phyloP scores from a whole-genome alignment of 495 filamentous ascomycete species.

The Aspergillus indologenus region DNA sequence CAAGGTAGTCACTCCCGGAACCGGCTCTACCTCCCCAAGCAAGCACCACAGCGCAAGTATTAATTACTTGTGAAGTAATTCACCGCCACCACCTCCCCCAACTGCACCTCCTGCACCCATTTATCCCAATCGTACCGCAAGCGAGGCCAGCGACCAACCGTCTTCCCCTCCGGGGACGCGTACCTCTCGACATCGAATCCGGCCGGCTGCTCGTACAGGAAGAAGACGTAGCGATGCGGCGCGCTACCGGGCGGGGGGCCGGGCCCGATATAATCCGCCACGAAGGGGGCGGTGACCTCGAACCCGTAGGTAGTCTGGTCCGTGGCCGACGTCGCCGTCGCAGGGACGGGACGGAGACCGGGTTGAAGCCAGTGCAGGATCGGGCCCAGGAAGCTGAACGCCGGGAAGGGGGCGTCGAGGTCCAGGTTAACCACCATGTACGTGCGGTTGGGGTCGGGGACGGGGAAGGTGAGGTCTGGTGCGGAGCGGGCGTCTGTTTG shows the following conservation, averaged over 20 bases:
- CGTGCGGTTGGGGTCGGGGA: constrained; percentile 18
- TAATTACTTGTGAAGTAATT: constrained; percentile 53
- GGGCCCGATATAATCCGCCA: constrained; percentile 50
- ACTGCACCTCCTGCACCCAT: constrained; percentile 44
- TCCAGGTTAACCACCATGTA: constrained; percentile 51
- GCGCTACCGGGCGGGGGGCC: constrained; percentile 48
- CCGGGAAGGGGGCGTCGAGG: constrained; percentile 52
- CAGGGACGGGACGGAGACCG: constrained; percentile 38
- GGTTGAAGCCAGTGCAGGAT: constrained; percentile 51
- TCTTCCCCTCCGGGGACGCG: constrained; percentile 40
- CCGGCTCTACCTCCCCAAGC: too few relatives aligned
- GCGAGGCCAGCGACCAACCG: constrained; percentile 36
- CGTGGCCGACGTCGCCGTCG: constrained; percentile 10
- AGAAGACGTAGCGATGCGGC: constrained; percentile 56
- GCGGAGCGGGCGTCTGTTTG: constrained; percentile 30
- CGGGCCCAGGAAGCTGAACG: constrained; percentile 36
- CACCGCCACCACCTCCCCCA: constrained; percentile 49
- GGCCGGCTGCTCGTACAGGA: constrained; percentile 56
- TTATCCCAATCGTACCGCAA: constrained; percentile 51
- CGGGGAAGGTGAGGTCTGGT: constrained; percentile 27
- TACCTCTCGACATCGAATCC: constrained; percentile 43
- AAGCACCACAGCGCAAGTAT: too few relatives aligned
- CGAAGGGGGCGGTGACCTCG: constrained; percentile 25
- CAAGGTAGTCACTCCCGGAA: too few relatives aligned
- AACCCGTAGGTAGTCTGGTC: constrained; percentile 17